phyloP scores from a whole-genome alignment of 2,329 filamentous ascomycete species.

The Myrmaecium sp. region DNA sequence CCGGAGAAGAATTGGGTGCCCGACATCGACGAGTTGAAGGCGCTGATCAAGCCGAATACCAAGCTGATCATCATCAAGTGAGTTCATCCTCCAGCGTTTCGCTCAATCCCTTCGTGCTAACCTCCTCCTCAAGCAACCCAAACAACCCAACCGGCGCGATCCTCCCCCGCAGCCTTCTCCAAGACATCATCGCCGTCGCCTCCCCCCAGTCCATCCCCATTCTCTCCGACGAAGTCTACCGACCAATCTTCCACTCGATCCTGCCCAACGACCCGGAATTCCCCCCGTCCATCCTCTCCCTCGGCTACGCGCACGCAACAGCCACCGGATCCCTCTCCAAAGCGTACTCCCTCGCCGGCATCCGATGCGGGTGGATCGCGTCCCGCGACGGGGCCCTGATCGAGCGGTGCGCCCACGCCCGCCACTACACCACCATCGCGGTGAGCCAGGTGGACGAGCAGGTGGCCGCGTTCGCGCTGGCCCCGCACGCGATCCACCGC shows the following conservation, averaged over 20 bases:
- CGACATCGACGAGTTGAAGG: slow-evolving; percentile 47
- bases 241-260: slow-evolving; percentile 62
- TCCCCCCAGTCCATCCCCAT: slow-evolving; percentile 42
- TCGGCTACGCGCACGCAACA: slow-evolving; percentile 55
- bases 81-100: background rate
- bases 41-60: slow-evolving; percentile 49
- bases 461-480: slow-evolving; percentile 59
- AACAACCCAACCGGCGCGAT: slow-evolving; percentile 64
- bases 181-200: slow-evolving; percentile 47
- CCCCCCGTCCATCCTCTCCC: slow-evolving; percentile 51
- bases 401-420: slow-evolving; percentile 42
- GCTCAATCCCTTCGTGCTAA: no score
- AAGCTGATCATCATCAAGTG: slow-evolving; percentile 52
- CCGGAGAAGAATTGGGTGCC: slow-evolving; percentile 49
- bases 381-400: slow-evolving; percentile 46
- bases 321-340: slow-evolving; percentile 73
- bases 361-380: slow-evolving; percentile 71
- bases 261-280: slow-evolving; percentile 34
- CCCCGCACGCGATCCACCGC: slow-evolving; percentile 43
- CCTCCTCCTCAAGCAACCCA: slow-evolving; percentile 44
- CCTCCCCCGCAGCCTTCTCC: slow-evolving; percentile 43
- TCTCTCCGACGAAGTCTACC: slow-evolving; percentile 67
- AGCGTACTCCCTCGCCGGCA: slow-evolving; percentile 66
- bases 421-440: slow-evolving; percentile 76
- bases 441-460: slow-evolving; percentile 71